Evolutionary conservation across 306 rosid species (phyloP), one percentile per base, ranked within the genome.

Genomic region (Quercus bicolor): DNA sequence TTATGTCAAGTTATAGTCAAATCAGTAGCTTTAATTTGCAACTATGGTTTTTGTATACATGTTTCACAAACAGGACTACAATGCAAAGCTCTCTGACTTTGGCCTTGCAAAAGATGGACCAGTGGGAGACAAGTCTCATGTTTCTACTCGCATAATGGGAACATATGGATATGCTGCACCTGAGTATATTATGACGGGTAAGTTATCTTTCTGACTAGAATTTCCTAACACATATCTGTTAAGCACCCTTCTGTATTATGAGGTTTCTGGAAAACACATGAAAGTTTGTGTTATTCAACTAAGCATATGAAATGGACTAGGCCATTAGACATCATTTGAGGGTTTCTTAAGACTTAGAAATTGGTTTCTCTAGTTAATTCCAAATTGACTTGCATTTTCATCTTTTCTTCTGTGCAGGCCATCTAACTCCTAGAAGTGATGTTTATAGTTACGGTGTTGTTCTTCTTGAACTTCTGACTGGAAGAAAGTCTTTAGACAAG

Each of bases 121-220:
- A 13, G 98, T 88, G 10, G 99, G 99, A 21, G 99, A 95, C 85
- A 86, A 91, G 79, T 96, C 97, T 68, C 98, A 96, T 75, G 99
- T 96, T 75, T 96, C 98, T 13, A 96, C 99, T 68, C 88, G 99
- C 72, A 85, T 96, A 68, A 96, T 96, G 97, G 99, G 99, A 74
- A 96, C 99, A 9, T 96, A 96, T 70, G 99, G 99, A 6, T 96
- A 96, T 84, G 99, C 99, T 61, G 99, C 99, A 37, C 99, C 99
- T 0, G 99, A 93, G 84, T 96, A 96, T 81, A 93, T 93, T 71
- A 85, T 93, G 96, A 96, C 99, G 28, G 99, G 99, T 87, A 76
- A 77, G 64, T 66, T 54, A 37, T 56, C 48, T 19, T 73, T 31
- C 69, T 60, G 60, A 57, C 57, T 28, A 45, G 20, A 14, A 34